phyloP scores from a whole-genome alignment of 1,284 basidiomycete species.

The Ustilago cynodontis region DNA sequence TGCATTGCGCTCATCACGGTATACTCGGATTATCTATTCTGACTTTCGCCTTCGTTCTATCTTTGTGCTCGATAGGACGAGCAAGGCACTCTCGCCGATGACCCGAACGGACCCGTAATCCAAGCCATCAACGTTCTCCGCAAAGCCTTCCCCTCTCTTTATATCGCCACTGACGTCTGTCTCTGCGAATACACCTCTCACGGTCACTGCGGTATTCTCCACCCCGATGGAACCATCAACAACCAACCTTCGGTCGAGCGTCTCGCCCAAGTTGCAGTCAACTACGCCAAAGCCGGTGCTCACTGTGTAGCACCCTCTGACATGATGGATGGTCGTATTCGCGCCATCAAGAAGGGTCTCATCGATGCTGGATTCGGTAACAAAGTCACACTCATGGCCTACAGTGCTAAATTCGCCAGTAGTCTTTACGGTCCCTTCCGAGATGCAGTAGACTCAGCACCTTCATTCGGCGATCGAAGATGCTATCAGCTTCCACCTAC shows the following conservation, averaged over 20 bases:
- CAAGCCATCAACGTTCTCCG: conserved; percentile 85
- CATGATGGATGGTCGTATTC: conserved; percentile 99
- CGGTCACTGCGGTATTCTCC: conserved; percentile 92
- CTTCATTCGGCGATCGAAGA: conserved; percentile 92
- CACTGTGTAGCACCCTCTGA: conserved; percentile 98
- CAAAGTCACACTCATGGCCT: conserved; percentile 85
- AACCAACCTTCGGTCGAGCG: conserved; percentile 75
- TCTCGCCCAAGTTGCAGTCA: conserved; percentile 90
- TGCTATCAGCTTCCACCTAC: conserved; percentile 95
- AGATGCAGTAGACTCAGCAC: conserved; percentile 94
- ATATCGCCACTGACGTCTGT: conserved; percentile 92
- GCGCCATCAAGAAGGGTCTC: conserved; percentile 86
- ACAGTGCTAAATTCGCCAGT: conserved; percentile 98
- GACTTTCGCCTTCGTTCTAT: background rate
- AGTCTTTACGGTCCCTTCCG: conserved; percentile 98
- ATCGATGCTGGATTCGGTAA: conserved; percentile 85
- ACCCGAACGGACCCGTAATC: conserved; percentile 90
- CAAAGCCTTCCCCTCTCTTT: conserved; percentile 77
- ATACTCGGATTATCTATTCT: background rate
- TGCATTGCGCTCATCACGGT: background rate
- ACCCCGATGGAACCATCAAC: conserved; percentile 79
- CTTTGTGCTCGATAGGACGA: conserved; percentile 76
- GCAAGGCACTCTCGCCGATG: conserved; percentile 88
- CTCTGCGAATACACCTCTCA: conserved; percentile 99
- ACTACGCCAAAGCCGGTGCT: conserved; percentile 92